Percentiles rank a stretch among this genome's conserved stretches.
phyloP scores from a whole-genome alignment of 2,329 filamentous ascomycete species.

The Diaporthe velutina region DNA sequence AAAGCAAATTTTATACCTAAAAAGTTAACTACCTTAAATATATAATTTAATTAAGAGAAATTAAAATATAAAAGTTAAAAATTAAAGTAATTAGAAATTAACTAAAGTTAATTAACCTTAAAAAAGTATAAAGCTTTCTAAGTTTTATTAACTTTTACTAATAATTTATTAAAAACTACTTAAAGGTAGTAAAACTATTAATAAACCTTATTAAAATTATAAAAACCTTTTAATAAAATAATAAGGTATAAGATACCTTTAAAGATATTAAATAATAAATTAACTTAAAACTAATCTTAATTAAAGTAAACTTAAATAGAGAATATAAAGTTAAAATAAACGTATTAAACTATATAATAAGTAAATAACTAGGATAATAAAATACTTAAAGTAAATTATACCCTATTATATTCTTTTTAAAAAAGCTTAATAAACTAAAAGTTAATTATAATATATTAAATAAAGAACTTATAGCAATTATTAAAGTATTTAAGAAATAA shows the following conservation, averaged over 20 bases:
- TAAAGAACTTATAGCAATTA: not conserved
- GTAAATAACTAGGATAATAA: not conserved
- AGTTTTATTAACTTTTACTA: too few species aligned
- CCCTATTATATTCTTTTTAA: not conserved
- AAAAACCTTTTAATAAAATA: not conserved
- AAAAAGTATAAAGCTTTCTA: too few species aligned
- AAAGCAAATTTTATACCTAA: too few species aligned
- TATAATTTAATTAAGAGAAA: too few species aligned
- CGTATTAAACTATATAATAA: not conserved
- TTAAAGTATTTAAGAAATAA: not conserved
- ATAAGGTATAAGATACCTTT: not conserved
- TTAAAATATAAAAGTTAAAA: too few species aligned
- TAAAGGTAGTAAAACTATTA: not conserved
- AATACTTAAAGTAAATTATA: not conserved
- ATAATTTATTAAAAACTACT: constrained; percentile 21
- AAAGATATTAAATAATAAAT: not conserved
- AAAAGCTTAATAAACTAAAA: not conserved
- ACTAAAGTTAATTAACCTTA: too few species aligned
- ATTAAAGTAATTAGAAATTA: too few species aligned
- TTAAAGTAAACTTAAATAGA: not conserved
- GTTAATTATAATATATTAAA: not conserved
- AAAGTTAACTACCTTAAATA: too few species aligned
- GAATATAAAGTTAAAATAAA: not conserved
- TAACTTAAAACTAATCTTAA: not conserved
- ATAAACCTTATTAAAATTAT: not conserved